These are phyloP conservation scores for Coniferiporia weirii DNA, from an alignment of 1,284 basidiomycete genomes.

Conservation along the genomic window DNA sequence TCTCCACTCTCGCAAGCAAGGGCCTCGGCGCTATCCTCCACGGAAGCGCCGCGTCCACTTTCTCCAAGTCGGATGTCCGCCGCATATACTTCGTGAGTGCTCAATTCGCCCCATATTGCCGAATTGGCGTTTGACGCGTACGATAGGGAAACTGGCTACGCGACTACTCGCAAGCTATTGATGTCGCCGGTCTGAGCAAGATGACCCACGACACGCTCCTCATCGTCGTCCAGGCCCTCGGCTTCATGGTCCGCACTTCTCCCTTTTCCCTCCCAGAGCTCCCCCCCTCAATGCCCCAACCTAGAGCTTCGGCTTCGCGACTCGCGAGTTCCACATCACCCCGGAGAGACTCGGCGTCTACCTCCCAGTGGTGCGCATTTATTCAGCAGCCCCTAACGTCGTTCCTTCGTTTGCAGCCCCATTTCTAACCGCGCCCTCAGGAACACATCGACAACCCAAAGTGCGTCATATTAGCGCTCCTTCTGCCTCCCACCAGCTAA, in stretches of 20 bases:
- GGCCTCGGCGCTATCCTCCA: slow-evolving; percentile 14
- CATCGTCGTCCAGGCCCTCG: slow-evolving; percentile 43
- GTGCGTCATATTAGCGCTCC: background rate
- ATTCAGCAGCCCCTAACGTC: slow-evolving; percentile 27
- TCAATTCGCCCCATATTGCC: background rate
- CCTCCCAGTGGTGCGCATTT: slow-evolving; percentile 32
- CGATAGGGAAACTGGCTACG: slow-evolving; percentile 26
- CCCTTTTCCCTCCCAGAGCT: background rate
- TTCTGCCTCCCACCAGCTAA: background rate
- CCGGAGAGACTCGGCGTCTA: slow-evolving; percentile 51
- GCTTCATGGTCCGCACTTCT: slow-evolving; percentile 31
- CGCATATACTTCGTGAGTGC: slow-evolving; percentile 26
- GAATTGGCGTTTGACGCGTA: background rate
- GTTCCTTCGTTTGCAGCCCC: background rate
- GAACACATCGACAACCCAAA: slow-evolving; percentile 46
- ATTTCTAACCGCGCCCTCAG: slow-evolving; percentile 1
- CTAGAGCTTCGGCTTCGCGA: slow-evolving; percentile 36
- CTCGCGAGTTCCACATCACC: slow-evolving; percentile 49
- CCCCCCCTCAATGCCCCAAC: background rate
- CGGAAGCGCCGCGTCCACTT: slow-evolving; percentile 26
- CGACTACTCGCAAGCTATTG: slow-evolving; percentile 34
- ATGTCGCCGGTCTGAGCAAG: slow-evolving; percentile 35
- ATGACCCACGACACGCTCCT: slow-evolving; percentile 38
- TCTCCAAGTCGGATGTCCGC: slow-evolving; percentile 26
- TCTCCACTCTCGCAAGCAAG: slow-evolving; percentile 6